Evolutionary conservation across 2,329 filamentous ascomycete genomes (phyloP).

Genomic region (Ophiostoma fasciatum): DNA sequence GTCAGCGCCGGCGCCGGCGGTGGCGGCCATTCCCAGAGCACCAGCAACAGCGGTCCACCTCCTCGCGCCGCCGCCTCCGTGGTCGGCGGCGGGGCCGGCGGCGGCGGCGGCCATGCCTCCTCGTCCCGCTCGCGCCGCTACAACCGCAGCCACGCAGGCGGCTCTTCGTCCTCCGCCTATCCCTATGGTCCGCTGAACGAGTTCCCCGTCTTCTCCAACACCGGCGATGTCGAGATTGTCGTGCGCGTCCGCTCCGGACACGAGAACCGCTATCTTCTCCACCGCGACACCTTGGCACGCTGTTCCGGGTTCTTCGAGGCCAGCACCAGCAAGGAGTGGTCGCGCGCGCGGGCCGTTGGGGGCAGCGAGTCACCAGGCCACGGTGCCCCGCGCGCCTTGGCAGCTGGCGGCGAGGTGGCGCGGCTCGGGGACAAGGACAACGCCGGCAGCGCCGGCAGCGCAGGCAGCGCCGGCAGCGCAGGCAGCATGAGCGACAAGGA

Average conservation of each 20-base stretch:
- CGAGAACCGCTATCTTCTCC: constrained; percentile 75
- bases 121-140: constrained; percentile 32
- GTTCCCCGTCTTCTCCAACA: constrained; percentile 80
- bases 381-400: constrained; percentile 2
- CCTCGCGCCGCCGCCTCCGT: constrained; percentile 8
- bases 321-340: constrained; percentile 69
- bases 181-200: constrained; percentile 63
- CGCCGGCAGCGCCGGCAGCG: constrained; percentile 20
- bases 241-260: constrained; percentile 49
- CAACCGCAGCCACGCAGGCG: constrained; percentile 67
- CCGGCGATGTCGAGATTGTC: constrained; percentile 84
- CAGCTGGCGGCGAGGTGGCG: constrained; percentile 29
- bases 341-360: constrained; percentile 23
- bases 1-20: constrained; percentile 12
- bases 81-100: not conserved
- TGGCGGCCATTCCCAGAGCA: constrained; percentile 5
- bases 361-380: not conserved
- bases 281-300: constrained; percentile 73
- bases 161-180: constrained; percentile 26
- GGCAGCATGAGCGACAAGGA: constrained; percentile 32
- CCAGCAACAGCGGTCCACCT: constrained; percentile 11
- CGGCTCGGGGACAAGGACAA: constrained; percentile 34
- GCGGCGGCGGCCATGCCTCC: not conserved
- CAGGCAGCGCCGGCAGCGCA: constrained; percentile 21
- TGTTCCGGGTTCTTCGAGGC: constrained; percentile 92